Percentiles rank a stretch among this genome's conserved stretches.
These are phyloP conservation scores for Scleroderma bovista DNA, from an alignment of 768 basidiomycete genomes.

Conservation along the genomic window DNA sequence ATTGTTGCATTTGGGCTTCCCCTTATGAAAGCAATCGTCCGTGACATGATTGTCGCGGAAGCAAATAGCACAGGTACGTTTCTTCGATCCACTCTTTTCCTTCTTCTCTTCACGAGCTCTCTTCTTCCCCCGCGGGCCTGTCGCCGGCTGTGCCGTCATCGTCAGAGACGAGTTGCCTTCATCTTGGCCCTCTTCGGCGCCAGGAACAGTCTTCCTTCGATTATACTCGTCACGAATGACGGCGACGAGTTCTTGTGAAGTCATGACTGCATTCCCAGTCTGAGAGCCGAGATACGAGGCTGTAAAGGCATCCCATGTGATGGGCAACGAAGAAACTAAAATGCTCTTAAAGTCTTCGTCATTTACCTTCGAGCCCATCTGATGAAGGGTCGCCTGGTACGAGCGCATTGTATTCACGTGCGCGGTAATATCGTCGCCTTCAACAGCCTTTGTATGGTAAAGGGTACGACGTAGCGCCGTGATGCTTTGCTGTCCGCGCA, in stretches of 20 bases:
- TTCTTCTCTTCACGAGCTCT: not conserved
- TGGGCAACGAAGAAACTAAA: no score
- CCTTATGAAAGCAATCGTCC: not conserved
- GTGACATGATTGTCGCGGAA: not conserved
- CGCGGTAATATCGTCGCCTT: no score
- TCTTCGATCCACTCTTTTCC: not conserved
- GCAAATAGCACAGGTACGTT: not conserved
- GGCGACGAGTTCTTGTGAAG: not conserved
- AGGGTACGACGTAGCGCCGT: no score
- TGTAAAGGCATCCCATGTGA: no score
- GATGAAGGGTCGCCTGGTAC: no score
- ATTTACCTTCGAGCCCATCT: no score
- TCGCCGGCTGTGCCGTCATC: not conserved
- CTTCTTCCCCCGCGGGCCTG: not conserved
- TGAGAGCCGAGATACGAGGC: not conserved
- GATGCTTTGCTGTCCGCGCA: no score
- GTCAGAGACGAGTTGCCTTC: not conserved
- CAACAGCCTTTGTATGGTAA: no score
- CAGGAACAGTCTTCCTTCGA: not conserved
- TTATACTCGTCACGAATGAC: constrained; percentile 1
- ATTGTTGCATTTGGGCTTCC: not conserved
- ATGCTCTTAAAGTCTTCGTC: no score
- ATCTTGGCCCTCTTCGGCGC: not conserved
- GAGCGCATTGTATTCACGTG: no score
- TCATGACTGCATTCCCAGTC: not conserved